Evolutionary conservation across 768 basidiomycete species (phyloP).

Genomic region (Suillus ampliporus): DNA sequence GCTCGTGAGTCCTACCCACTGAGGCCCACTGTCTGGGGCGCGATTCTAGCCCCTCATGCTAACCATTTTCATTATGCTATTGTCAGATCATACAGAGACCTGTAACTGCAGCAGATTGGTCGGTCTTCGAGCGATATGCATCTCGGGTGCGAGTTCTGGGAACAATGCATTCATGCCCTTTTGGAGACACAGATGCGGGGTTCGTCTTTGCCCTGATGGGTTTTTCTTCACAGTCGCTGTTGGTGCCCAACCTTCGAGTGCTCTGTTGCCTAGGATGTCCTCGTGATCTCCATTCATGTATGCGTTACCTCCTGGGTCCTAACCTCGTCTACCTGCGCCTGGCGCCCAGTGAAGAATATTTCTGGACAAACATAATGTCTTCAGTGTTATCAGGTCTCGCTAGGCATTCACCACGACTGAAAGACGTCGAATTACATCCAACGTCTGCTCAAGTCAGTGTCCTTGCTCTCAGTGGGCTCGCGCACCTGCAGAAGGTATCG

Average conservation of each 20-base stretch:
- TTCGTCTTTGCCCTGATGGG: neutral
- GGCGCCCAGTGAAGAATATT: neutral
- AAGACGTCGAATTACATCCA: neutral
- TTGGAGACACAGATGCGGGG: neutral
- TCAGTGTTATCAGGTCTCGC: neutral
- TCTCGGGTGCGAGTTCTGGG: slow-evolving; percentile 4
- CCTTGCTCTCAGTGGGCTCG: neutral
- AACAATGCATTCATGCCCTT: neutral
- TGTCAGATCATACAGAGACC: neutral
- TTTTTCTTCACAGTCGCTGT: neutral
- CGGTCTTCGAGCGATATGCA: neutral
- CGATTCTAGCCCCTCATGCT: neutral
- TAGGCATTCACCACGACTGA: neutral
- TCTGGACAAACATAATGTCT: neutral
- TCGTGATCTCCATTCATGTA: neutral
- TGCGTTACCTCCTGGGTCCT: neutral
- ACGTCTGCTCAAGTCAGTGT: neutral
- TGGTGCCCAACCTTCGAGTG: neutral
- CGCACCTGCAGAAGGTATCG: neutral
- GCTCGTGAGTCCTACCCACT: neutral
- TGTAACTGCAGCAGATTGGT: slow-evolving; percentile 3
- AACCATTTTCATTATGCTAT: neutral
- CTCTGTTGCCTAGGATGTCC: neutral
- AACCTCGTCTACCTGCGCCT: neutral
- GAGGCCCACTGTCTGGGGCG: too few species aligned